Conservation (phyloP, 2,329 filamentous ascomycete genomes). For the Epichloe elymi region DNA sequence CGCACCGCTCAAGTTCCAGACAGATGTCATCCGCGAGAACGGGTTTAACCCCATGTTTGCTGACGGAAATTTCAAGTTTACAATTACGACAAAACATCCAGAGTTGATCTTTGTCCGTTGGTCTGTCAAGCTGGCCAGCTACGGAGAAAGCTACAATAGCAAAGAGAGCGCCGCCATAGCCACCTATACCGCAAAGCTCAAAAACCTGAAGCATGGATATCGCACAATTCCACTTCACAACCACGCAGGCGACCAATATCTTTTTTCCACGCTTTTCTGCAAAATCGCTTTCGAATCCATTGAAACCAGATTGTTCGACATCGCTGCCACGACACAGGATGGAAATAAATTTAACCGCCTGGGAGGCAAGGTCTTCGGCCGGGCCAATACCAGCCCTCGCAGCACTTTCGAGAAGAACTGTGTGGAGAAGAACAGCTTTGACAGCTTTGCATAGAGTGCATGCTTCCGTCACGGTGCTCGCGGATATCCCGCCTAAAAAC, state of each 20-base stretch:
- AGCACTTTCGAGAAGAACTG: conserved; percentile 39
- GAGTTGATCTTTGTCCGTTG: conserved; percentile 89
- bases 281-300: conserved; percentile 56
- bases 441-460: conserved; percentile 18
- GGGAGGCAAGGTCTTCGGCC: conserved; percentile 44
- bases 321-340: conserved; percentile 24
- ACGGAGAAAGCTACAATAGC: conserved; percentile 53
- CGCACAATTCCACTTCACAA: conserved; percentile 85
- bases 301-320: conserved; percentile 44
- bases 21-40: conserved; percentile 70
- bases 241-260: conserved; percentile 76
- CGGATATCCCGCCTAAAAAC: background rate
- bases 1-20: conserved; percentile 63
- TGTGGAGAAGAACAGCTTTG: conserved; percentile 31
- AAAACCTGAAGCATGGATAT: conserved; percentile 80
- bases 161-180: conserved; percentile 54
- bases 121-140: conserved; percentile 76
- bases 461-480: background rate
- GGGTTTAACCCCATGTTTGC: conserved; percentile 81
- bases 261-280: conserved; percentile 86
- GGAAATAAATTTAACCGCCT: conserved; percentile 43
- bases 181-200: conserved; percentile 85
- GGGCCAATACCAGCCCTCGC: conserved; percentile 37
- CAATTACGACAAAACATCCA: conserved; percentile 84
- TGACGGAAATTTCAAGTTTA: conserved; percentile 64